phyloP scores from a whole-genome alignment of 257 asterid species.

The Solanum verrucosum region DNA sequence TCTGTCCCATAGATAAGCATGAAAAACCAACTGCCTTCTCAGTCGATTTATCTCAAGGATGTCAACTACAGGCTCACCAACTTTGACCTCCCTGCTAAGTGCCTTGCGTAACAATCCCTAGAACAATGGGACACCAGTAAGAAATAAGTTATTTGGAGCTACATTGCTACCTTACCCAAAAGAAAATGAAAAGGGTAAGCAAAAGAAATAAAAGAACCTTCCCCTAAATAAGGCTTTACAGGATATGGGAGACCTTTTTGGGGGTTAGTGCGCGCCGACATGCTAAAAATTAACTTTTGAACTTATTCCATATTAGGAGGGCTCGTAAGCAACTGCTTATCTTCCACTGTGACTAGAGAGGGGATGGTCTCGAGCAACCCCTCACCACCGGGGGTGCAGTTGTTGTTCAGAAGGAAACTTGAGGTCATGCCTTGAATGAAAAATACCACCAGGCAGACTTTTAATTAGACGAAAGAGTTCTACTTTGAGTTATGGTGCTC shows the following conservation, averaged over 20 bases:
- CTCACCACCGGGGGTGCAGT: neutral
- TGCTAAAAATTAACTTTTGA: neutral
- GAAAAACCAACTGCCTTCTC: conserved; percentile 63
- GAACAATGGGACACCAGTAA: neutral
- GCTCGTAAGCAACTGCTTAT: neutral
- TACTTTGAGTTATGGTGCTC: neutral
- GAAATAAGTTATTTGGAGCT: neutral
- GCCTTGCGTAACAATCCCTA: conserved; percentile 20
- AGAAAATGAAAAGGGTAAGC: neutral
- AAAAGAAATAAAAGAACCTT: neutral
- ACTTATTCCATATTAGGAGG: neutral
- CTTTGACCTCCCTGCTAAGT: conserved; percentile 5
- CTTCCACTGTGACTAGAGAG: neutral
- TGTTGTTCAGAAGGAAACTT: neutral
- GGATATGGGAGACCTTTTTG: neutral
- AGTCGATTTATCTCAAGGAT: conserved; percentile 72
- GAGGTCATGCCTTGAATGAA: neutral
- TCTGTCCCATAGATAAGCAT: conserved; percentile 84
- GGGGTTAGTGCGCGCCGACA: neutral
- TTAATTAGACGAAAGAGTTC: neutral
- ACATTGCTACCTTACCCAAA: neutral
- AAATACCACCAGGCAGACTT: neutral
- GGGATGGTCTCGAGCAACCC: neutral
- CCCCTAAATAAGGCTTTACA: neutral
- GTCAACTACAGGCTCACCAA: conserved; percentile 25